Evolutionary conservation across 1,284 basidiomycete genomes (phyloP), one percentile per base, ranked within the genome.

Genomic region (Sparassis latifolia): DNA sequence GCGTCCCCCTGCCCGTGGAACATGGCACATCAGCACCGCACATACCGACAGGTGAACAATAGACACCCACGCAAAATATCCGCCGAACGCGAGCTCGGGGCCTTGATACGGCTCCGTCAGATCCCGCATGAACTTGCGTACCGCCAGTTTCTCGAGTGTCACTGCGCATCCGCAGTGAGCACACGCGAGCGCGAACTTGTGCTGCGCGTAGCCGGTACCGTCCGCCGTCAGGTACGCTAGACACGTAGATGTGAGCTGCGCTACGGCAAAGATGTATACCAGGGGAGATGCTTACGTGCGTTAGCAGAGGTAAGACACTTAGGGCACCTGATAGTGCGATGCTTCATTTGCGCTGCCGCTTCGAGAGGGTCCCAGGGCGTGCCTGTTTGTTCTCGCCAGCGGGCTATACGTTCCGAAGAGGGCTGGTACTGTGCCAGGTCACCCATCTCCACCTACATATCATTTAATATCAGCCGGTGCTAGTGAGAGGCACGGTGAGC

Each of bases 141-240:
- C 56, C 6, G 63, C 70, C 3, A 76, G 59, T 3, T 50, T 55
- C 7, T 65, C 60, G 51, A 66, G 70, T 2, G 62, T 69, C 31
- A 76, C 69, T 2, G 47, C 56, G 12, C 60, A 52, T 9, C 37
- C 35, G 42, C 72, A 73, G 2, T 20, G 35, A 1, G 28, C 10
- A 50, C 73, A 75, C 3, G 33, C 29, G 0, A 60, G 33, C 5
- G 42, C 42, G 52, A 74, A 76, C 3, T 57, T 58, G 33, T 58
- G 59, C 51, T 75, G 73, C 3, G 71, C 57, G 49, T 74, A 76
- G 1, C 72, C 72, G 3, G 61, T 67, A 5, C 67, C 69, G 2
- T 53, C 50, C 2, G 47, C 37, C 3, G 54, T 67, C 56, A 73
- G 60, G 33, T 67, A 66, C 1, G 64, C 72, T 75, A 49, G 32